A percentile compares a stretch with the other conserved stretches of the same genome.
Conservation (phyloP, 1,284 basidiomycete genomes). For the Ustilago hordei region DNA sequence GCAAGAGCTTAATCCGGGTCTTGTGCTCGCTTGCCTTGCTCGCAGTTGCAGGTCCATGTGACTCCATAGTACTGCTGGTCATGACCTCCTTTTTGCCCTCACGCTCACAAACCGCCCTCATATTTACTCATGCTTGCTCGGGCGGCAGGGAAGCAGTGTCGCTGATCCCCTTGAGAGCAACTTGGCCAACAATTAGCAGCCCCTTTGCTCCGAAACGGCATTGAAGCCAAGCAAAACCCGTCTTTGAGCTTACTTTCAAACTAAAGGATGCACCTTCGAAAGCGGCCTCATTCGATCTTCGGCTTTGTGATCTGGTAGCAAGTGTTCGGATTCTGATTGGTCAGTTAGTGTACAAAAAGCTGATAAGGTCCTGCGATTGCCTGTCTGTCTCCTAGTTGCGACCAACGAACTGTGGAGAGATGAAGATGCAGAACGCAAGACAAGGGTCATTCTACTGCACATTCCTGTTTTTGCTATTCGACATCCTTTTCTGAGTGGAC, state of each 20-base stretch:
- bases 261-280: not conserved
- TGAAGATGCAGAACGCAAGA: not conserved
- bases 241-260: not conserved
- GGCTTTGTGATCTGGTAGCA: not conserved
- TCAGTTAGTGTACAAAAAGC: not conserved
- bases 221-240: not conserved
- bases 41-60: constrained; percentile 7
- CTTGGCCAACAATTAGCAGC: not conserved
- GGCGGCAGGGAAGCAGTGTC: not conserved
- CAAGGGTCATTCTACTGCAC: not conserved
- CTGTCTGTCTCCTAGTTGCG: constrained; percentile 43
- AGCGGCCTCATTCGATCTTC: not conserved
- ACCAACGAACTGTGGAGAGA: constrained; percentile 47
- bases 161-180: not conserved
- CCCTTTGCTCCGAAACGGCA: not conserved
- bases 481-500: not conserved
- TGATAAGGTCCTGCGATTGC: not conserved
- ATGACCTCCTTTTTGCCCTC: not conserved
- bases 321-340: not conserved
- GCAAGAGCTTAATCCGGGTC: not conserved
- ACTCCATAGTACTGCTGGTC: not conserved
- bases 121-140: not conserved
- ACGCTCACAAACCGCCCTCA: not conserved
- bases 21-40: constrained; percentile 11
- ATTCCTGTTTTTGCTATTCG: no score